Percentiles rank a stretch among this genome's conserved stretches.
These are phyloP conservation scores for Ophiostoma ips DNA, from an alignment of 2,329 filamentous ascomycete genomes.

Conservation along the genomic window DNA sequence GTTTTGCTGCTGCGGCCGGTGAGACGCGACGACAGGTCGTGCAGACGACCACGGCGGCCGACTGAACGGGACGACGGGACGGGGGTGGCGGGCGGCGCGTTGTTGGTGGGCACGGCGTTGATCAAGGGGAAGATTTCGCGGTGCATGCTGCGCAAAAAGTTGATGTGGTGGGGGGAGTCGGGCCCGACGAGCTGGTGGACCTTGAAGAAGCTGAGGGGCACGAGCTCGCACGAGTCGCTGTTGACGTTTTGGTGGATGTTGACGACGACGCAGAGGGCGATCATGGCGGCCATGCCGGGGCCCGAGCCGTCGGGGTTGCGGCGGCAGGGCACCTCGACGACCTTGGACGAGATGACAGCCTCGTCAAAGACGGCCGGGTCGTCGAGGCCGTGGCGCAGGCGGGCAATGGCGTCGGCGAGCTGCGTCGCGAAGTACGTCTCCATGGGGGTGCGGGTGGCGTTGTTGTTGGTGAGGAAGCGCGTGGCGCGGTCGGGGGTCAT, in stretches of 20 bases:
- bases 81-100: background rate
- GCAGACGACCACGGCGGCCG: background rate
- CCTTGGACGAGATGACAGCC: conserved; percentile 28
- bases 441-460: conserved; percentile 23
- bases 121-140: conserved; percentile 9
- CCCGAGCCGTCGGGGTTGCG: conserved; percentile 5
- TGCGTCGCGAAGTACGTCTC: conserved; percentile 31
- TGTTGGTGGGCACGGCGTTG: conserved; percentile 3
- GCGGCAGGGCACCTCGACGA: conserved; percentile 29
- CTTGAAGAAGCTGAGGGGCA: conserved; percentile 37
- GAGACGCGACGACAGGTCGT: background rate
- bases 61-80: background rate
- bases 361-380: conserved; percentile 31
- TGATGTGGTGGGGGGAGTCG: conserved; percentile 8
- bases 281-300: conserved; percentile 15
- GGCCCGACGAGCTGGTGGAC: conserved; percentile 16
- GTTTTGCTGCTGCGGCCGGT: no score
- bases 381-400: conserved; percentile 27
- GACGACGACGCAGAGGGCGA: conserved; percentile 34
- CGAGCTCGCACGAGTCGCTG: conserved; percentile 31
- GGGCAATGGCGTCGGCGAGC: conserved; percentile 29
- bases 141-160: conserved; percentile 8
- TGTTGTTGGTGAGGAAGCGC: conserved; percentile 25
- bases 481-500: conserved; percentile 26
- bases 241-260: conserved; percentile 32